Percentiles rank a stretch among this genome's conserved stretches.
Evolutionary conservation across 257 asterid genomes (phyloP).

Genomic region (Nicotiana knightiana): DNA sequence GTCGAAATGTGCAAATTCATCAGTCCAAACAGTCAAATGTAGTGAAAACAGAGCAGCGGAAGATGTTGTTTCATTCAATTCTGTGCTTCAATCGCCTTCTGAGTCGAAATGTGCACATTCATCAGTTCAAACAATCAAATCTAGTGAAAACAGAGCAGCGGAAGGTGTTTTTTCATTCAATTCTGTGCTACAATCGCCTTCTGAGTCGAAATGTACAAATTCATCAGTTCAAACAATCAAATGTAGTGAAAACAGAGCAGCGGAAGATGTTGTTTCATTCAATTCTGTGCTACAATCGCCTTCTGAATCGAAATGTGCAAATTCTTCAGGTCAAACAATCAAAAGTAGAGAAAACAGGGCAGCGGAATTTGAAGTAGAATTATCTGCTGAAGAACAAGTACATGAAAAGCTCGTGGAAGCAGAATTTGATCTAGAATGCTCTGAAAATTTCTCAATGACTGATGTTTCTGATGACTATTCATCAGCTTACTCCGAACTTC

Average conservation of each 20-base stretch:
- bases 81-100: slow-evolving; percentile 9
- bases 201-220: slow-evolving; percentile 4
- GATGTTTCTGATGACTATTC: slow-evolving; percentile 33
- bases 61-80: slow-evolving; percentile 3
- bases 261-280: no score
- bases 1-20: slow-evolving; percentile 4
- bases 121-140: slow-evolving; percentile 20
- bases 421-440: slow-evolving; percentile 62
- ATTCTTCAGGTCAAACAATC: no score
- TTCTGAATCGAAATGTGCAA: no score
- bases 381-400: slow-evolving; percentile 9
- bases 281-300: no score
- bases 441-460: slow-evolving; percentile 53
- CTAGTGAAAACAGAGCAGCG: slow-evolving; percentile 16
- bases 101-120: slow-evolving; percentile 5
- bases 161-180: not conserved
- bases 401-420: slow-evolving; percentile 11
- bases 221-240: not conserved
- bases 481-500: slow-evolving; percentile 31
- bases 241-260: not conserved
- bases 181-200: slow-evolving; percentile 12
- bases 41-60: slow-evolving; percentile 17
- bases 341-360: not conserved
- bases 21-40: slow-evolving; percentile 18
- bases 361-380: not conserved